Evolutionary conservation across 2,329 filamentous ascomycete genomes (phyloP).

Genomic region (Aspergillus pseudoterreus): DNA sequence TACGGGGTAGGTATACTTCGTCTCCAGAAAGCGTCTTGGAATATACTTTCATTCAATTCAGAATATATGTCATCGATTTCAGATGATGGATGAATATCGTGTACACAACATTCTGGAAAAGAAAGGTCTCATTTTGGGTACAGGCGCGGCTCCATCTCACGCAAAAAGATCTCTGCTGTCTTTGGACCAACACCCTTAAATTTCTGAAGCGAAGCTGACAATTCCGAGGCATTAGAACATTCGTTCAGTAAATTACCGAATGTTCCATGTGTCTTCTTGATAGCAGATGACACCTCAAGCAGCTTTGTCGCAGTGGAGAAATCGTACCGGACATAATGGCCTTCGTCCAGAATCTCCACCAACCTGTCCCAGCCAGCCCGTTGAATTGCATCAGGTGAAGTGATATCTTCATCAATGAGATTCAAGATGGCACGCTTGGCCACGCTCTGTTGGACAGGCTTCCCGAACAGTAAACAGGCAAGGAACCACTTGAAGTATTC

Average conservation of each 20-base stretch:
- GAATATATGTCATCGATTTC: too few species aligned
- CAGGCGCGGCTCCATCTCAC: too few species aligned
- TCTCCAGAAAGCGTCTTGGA: too few species aligned
- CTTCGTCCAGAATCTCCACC: conserved; percentile 15
- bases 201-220: too few species aligned
- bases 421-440: conserved; percentile 10
- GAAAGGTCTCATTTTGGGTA: too few species aligned
- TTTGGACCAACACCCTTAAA: too few species aligned
- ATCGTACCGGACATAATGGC: conserved; percentile 15
- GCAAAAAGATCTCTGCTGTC: too few species aligned
- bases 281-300: conserved; percentile 8
- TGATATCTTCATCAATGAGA: conserved; percentile 9
- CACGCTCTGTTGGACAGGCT: conserved; percentile 15
- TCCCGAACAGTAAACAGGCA: conserved; percentile 15
- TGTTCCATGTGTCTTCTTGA: conserved; percentile 8
- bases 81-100: too few species aligned
- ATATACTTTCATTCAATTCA: too few species aligned
- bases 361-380: conserved; percentile 15
- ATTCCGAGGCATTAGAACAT: too few species aligned
- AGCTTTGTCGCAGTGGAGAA: conserved; percentile 14
- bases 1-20: too few species aligned
- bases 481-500: conserved; percentile 18
- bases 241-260: conserved; percentile 6
- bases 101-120: too few species aligned
- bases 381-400: conserved; percentile 11